Conservation (phyloP, 345 rosid genomes). For the Pistacia integerrima region DNA sequence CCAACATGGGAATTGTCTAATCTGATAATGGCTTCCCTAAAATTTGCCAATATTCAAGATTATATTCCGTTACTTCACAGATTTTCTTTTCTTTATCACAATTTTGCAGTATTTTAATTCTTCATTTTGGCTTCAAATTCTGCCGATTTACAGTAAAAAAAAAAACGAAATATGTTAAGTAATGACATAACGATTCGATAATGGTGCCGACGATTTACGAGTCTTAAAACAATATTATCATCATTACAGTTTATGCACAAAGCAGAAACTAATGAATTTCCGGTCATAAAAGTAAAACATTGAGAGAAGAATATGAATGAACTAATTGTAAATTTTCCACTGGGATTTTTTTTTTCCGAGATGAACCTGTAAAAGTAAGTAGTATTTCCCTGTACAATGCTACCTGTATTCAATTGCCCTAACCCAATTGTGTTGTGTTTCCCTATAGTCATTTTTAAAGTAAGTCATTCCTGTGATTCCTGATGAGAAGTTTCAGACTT, state of each 20-base stretch:
- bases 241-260: not conserved
- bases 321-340: not conserved
- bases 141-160: no score
- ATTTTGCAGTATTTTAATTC: not conserved
- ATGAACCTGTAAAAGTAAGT: not conserved
- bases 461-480: not conserved
- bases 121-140: not conserved
- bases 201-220: no score
- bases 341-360: not conserved
- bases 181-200: no score
- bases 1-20: not conserved
- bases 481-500: conserved; percentile 6
- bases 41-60: not conserved
- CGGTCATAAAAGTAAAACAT: not conserved
- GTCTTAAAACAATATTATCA: no score
- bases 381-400: conserved; percentile 11
- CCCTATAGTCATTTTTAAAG: conserved; percentile 6
- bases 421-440: not conserved
- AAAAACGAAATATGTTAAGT: no score
- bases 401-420: conserved; percentile 12
- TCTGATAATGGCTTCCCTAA: not conserved
- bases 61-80: not conserved
- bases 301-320: not conserved
- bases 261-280: not conserved
- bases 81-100: no score